Percentiles rank a stretch among this genome's conserved stretches.
Evolutionary conservation across 257 asterid species (phyloP).

Genomic region (Ocimum tenuiflorum): DNA sequence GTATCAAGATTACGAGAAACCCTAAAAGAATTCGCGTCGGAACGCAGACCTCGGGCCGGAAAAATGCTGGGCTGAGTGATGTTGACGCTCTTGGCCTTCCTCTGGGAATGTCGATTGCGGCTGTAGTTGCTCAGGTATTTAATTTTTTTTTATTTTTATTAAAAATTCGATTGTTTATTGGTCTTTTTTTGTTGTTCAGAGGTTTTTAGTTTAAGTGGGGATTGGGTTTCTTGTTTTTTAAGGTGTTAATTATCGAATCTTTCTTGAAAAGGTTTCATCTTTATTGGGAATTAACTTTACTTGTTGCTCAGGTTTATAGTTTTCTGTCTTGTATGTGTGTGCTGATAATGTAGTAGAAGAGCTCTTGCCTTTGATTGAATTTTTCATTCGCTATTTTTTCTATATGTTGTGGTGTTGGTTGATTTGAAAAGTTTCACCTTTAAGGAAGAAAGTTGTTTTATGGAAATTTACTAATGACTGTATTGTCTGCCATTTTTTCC

Average conservation of each 20-base stretch:
- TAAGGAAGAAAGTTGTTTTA: neutral
- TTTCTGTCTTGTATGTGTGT: neutral
- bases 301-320: neutral
- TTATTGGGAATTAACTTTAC: neutral
- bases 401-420: slow-evolving; percentile 2
- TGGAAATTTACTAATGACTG: neutral
- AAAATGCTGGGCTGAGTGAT: slow-evolving; percentile 21
- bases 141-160: neutral
- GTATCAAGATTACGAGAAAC: slow-evolving; percentile 48
- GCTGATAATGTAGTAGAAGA: too few relatives aligned
- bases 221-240: neutral
- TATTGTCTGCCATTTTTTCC: neutral
- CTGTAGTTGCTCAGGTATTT: slow-evolving; percentile 66
- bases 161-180: neutral
- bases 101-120: slow-evolving; percentile 92
- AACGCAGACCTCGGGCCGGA: slow-evolving; percentile 20
- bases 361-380: too few relatives aligned
- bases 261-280: neutral
- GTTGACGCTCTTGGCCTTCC: slow-evolving; percentile 76
- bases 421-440: slow-evolving; percentile 11
- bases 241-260: neutral
- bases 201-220: neutral
- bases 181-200: neutral
- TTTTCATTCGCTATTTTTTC: too few relatives aligned
- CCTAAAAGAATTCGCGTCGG: slow-evolving; percentile 41